Base-by-base conservation (phyloP, 257 asterid genomes). In the Galeopsis tetrahit region DNA sequence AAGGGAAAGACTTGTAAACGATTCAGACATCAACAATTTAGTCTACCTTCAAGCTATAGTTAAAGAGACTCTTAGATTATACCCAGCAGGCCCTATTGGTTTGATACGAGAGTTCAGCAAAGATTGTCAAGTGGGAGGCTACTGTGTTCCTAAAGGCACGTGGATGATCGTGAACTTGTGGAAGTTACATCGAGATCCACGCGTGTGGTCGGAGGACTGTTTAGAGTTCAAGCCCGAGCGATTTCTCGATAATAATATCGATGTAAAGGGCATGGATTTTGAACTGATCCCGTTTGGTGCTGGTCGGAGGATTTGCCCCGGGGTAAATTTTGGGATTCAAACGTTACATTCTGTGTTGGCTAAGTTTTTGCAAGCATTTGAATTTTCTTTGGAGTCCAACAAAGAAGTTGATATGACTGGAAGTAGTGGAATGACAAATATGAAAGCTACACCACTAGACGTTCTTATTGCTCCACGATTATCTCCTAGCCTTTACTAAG, bases 141-240 rank as follows among this genome's bases (percentile, higher is more conserved):
- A 64, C 39, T 28, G 13, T 2, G 17, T 64, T 5, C 56, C 28
- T 2, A 64, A 64, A 42, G 69, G 53, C 14, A 28, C 69, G 10
- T 42, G 69, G 69, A 7, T 64, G 4, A 40, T 64, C 10, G 69
- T 21, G 38, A 64, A 64, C 39, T 4, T 42, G 55, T 64, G 52
- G 39, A 64, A 64, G 69, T 64, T 64, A 11, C 69, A 64, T 2
- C 69, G 69, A 4, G 69, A 64, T 64, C 69, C 69, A 42, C 10
- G 1, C 3, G 52, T 64, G 55, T 64, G 69, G 69, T 36, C 56
- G 5, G 21, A 11, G 6, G 55, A 42, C 21, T 11, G 11, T 17
- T 5, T 21, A 10, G 69, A 40, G 36, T 64, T 64, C 44, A 64
- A 44, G 69, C 69, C 69, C 0, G 69, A 64, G 17, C 36, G 69